Evolutionary conservation across 2,329 filamentous ascomycete genomes (phyloP).

Genomic region (Aspergillus hortae): DNA sequence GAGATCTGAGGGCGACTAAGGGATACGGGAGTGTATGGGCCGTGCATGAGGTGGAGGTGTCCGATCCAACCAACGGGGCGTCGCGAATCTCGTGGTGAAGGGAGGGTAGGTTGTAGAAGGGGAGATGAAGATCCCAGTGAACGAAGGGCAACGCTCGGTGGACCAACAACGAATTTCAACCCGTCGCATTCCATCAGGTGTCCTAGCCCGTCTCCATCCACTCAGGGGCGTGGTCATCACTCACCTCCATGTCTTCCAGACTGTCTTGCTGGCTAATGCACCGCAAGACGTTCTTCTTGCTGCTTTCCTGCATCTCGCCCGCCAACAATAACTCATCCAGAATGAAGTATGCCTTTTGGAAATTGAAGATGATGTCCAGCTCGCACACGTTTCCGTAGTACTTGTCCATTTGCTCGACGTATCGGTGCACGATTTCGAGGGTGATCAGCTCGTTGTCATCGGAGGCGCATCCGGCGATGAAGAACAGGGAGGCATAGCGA

Average conservation of each 20-base stretch:
- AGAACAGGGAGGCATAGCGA: slow-evolving; percentile 97
- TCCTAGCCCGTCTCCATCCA: background rate
- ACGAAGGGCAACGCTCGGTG: too few relatives aligned
- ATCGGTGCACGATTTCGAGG: slow-evolving; percentile 97
- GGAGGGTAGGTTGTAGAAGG: too few relatives aligned
- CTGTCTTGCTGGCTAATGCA: slow-evolving; percentile 98
- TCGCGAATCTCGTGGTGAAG: too few relatives aligned
- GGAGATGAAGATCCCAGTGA: too few relatives aligned
- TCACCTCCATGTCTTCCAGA: slow-evolving; percentile 98
- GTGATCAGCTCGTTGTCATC: slow-evolving; percentile 98
- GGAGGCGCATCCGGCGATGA: slow-evolving; percentile 96
- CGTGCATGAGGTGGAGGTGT: too few relatives aligned
- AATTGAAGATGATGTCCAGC: slow-evolving; percentile 99
- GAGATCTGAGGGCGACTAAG: background rate
- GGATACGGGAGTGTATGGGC: too few relatives aligned
- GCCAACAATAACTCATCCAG: slow-evolving; percentile 93
- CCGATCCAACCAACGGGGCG: too few relatives aligned
- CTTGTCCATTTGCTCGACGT: slow-evolving; percentile 99
- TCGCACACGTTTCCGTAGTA: slow-evolving; percentile 99
- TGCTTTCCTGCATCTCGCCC: slow-evolving; percentile 97
- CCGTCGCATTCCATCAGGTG: too few relatives aligned
- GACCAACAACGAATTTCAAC: too few relatives aligned
- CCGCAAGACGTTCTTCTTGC: slow-evolving; percentile 96
- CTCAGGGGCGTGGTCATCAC: slow-evolving; percentile 36
- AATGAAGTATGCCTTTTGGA: slow-evolving; percentile 99